phyloP scores from a whole-genome alignment of 371 early-diverging fungal genomes.

The Mortierella sp. region DNA sequence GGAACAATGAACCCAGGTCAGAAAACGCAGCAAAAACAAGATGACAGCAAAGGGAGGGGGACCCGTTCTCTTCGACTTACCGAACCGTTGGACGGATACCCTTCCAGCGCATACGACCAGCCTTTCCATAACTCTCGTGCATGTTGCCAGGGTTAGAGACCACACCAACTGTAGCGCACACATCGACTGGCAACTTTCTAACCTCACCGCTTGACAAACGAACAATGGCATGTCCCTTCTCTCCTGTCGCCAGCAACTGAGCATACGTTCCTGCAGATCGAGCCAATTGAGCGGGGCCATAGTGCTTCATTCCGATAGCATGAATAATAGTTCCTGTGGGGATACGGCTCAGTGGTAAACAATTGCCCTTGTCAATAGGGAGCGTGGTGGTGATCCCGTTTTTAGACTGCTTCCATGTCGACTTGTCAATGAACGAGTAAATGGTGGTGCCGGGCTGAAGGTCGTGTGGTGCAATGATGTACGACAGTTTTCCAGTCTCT shows the following conservation, averaged over 20 bases:
- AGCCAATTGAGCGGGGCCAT: constrained; percentile 86
- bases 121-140: constrained; percentile 90
- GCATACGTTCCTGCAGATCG: constrained; percentile 93
- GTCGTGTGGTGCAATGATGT: constrained; percentile 87
- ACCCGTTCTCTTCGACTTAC: too few species aligned
- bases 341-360: constrained; percentile 89
- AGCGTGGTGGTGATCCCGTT: constrained; percentile 72
- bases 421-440: constrained; percentile 72
- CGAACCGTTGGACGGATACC: constrained; percentile 97
- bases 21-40: neutral
- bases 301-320: constrained; percentile 84
- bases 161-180: constrained; percentile 93
- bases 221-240: constrained; percentile 87
- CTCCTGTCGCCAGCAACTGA: constrained; percentile 84
- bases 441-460: constrained; percentile 79
- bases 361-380: constrained; percentile 88
- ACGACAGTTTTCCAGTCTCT: constrained; percentile 79
- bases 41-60: neutral
- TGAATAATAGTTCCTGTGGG: constrained; percentile 94
- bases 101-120: constrained; percentile 86
- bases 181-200: constrained; percentile 87
- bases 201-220: constrained; percentile 91
- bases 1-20: neutral
- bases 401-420: constrained; percentile 66
- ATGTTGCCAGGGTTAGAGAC: constrained; percentile 94